These are phyloP conservation scores for Tetrapisispora iriomotensis DNA, from an alignment of 805 yeast species.

Conservation along the genomic window DNA sequence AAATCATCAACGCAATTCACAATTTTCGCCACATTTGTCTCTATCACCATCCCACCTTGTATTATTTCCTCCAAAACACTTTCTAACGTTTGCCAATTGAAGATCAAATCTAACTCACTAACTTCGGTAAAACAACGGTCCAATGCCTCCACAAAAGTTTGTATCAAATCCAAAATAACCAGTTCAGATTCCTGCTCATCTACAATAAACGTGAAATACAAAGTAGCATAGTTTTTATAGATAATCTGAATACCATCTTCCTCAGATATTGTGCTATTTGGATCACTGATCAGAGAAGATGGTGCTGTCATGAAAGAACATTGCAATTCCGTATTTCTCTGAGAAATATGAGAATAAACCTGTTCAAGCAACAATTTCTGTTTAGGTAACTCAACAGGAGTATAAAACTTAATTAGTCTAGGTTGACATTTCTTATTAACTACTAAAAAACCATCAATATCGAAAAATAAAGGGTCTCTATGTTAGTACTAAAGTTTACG, in stretches of 20 bases:
- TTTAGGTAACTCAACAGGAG: conserved; percentile 77
- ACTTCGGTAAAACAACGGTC: conserved; percentile 91
- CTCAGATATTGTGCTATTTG: conserved; percentile 25
- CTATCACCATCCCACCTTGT: conserved; percentile 97
- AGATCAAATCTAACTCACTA: conserved; percentile 92
- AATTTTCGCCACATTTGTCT: conserved; percentile 72
- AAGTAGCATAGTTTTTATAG: conserved; percentile 87
- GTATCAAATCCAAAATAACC: conserved; percentile 88
- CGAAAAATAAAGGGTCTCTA: conserved; percentile 1
- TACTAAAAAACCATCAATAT: conserved; percentile 14
- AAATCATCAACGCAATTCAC: conserved; percentile 68
- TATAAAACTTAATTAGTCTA: conserved; percentile 80
- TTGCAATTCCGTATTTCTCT: conserved; percentile 55
- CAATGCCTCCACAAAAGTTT: conserved; percentile 90
- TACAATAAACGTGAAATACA: conserved; percentile 91
- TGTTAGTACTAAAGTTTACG: not conserved
- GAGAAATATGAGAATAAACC: conserved; percentile 66
- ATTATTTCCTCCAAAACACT: conserved; percentile 85
- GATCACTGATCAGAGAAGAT: conserved; percentile 41
- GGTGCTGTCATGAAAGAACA: conserved; percentile 90
- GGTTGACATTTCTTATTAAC: conserved; percentile 90
- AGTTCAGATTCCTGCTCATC: conserved; percentile 93
- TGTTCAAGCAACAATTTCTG: conserved; percentile 75
- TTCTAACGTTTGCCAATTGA: conserved; percentile 95
- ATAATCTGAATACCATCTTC: conserved; percentile 78